These are phyloP conservation scores for Thelonectria discophora DNA, from an alignment of 2,329 filamentous ascomycete genomes.

Conservation along the genomic window DNA sequence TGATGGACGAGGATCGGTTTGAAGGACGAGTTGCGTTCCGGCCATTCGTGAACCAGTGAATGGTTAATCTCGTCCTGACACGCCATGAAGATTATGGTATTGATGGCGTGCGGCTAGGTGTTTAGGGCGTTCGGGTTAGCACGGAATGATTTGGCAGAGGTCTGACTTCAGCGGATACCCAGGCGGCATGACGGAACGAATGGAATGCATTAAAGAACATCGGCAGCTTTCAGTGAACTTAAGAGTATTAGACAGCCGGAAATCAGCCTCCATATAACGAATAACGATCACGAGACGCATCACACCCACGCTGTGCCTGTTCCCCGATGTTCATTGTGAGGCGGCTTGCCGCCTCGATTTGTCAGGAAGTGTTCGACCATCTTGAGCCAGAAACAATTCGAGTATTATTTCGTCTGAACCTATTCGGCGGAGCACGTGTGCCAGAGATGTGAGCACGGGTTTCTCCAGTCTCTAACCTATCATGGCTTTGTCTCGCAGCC, in stretches of 20 bases:
- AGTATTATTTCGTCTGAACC: neutral
- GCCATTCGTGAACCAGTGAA: conserved; percentile 44
- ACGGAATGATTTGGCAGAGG: conserved; percentile 1
- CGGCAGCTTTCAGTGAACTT: neutral
- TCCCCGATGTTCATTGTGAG: neutral
- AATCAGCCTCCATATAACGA: neutral
- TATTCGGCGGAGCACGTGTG: neutral
- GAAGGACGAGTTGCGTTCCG: conserved; percentile 41
- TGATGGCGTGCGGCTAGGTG: neutral
- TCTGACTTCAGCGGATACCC: conserved; percentile 32
- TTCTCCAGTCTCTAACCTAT: neutral
- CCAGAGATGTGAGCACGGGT: neutral
- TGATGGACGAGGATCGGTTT: conserved; percentile 44
- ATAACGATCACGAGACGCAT: neutral
- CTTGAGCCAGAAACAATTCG: neutral
- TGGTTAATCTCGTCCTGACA: neutral
- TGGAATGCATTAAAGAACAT: neutral
- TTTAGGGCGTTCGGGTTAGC: conserved; percentile 22
- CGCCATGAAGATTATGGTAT: neutral
- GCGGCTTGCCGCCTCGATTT: too few species aligned
- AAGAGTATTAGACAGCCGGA: neutral
- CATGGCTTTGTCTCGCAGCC: neutral
- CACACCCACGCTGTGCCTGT: neutral
- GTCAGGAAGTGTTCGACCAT: too few species aligned
- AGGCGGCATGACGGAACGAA: conserved; percentile 16